A percentile compares a stretch with the other conserved stretches of the same genome.
Conservation (phyloP, 2,329 filamentous ascomycete species). For the Aotearoamyces nothofagi region DNA sequence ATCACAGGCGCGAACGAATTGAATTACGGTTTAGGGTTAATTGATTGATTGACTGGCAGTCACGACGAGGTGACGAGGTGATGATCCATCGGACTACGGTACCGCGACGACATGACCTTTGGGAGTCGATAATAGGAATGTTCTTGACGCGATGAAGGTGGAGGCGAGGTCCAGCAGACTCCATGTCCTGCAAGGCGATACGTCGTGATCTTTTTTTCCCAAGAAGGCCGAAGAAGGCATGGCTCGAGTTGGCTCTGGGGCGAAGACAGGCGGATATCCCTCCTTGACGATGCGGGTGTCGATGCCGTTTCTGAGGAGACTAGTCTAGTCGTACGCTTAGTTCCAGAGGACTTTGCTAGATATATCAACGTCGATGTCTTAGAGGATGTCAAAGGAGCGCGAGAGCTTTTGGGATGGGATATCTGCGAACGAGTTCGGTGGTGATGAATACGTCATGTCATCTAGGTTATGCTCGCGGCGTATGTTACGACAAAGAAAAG, state of each 20-base stretch:
- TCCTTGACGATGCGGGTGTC: constrained; percentile 27
- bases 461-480: constrained; percentile 1
- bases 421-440: not conserved
- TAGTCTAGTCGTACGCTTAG: constrained; percentile 23
- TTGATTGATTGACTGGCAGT: constrained; percentile 15
- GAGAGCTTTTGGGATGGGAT: constrained; percentile 18
- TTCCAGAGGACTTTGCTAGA: constrained; percentile 21
- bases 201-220: constrained; percentile 21
- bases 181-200: constrained; percentile 27
- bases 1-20: constrained; percentile 12
- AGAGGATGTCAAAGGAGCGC: constrained; percentile 28
- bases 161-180: no score
- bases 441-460: constrained; percentile 2
- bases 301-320: constrained; percentile 22
- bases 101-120: constrained; percentile 23
- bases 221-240: constrained; percentile 20
- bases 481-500: no score
- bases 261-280: constrained; percentile 25
- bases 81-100: constrained; percentile 19
- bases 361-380: constrained; percentile 30
- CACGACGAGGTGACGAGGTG: no score
- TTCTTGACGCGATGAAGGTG: no score
- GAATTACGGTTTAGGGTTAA: constrained; percentile 12
- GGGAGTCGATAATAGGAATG: constrained; percentile 10
- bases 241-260: constrained; percentile 14